These are phyloP conservation scores for Wickerhamomyces sp. DNA, from an alignment of 1,139 yeast genomes.

Conservation along the genomic window DNA sequence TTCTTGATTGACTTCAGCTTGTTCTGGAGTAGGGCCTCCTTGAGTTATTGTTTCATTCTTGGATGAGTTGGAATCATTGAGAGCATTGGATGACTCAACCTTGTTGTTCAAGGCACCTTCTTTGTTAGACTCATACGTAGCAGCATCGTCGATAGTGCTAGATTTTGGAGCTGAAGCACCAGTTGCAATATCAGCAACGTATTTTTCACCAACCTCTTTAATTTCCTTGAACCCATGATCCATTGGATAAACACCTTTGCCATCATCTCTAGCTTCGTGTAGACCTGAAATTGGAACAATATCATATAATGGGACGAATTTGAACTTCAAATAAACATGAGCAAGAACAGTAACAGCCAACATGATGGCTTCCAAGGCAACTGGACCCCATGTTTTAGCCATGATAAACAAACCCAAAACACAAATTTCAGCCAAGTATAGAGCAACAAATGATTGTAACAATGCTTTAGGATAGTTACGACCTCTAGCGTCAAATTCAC, in stretches of 20 bases:
- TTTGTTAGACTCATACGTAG: conserved; percentile 2
- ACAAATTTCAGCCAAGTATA: conserved; percentile 64
- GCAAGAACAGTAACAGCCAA: conserved; percentile 46
- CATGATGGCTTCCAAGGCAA: conserved; percentile 54
- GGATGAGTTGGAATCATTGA: conserved; percentile 19
- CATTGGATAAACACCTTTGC: conserved; percentile 34
- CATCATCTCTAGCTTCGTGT: conserved; percentile 51
- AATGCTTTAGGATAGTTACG: conserved; percentile 61
- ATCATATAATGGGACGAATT: conserved; percentile 57
- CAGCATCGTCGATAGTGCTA: conserved; percentile 1
- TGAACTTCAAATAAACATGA: conserved; percentile 53
- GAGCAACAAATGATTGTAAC: conserved; percentile 59
- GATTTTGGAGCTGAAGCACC: neutral
- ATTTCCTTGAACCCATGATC: conserved; percentile 65
- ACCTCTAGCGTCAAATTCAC: conserved; percentile 52
- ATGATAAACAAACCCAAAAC: conserved; percentile 64
- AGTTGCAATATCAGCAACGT: neutral
- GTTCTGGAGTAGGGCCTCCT: conserved; percentile 2
- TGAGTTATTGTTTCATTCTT: conserved; percentile 19
- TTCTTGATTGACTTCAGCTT: conserved; percentile 14
- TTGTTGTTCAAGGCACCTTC: neutral
- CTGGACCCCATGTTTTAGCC: conserved; percentile 69
- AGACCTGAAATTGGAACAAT: conserved; percentile 74
- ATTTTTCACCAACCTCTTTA: conserved; percentile 42
- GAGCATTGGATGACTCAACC: neutral